Conservation (phyloP, 2,329 filamentous ascomycete species). For the Helotiales sp. region DNA sequence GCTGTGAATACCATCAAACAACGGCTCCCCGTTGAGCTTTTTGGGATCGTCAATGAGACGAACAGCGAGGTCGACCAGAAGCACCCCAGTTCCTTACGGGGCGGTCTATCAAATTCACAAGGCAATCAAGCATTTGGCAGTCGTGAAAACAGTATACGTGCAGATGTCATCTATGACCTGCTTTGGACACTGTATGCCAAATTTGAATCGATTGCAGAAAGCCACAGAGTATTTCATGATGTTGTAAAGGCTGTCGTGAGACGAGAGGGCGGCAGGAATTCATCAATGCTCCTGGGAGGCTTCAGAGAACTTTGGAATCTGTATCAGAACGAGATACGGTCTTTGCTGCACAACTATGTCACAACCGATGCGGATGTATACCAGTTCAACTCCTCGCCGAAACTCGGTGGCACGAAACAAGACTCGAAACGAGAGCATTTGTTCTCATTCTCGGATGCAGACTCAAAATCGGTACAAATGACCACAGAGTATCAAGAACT, state of each 20-base stretch:
- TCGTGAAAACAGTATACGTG: constrained; percentile 76
- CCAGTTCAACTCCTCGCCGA: constrained; percentile 70
- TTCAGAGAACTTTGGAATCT: constrained; percentile 98
- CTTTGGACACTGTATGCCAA: constrained; percentile 93
- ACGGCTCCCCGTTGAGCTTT: constrained; percentile 89
- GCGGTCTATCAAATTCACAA: constrained; percentile 53
- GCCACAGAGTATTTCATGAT: constrained; percentile 92
- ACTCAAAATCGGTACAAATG: constrained; percentile 79
- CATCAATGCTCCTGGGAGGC: constrained; percentile 74
- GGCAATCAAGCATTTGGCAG: constrained; percentile 67
- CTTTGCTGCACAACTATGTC: constrained; percentile 92
- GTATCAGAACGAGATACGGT: constrained; percentile 96
- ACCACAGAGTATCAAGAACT: constrained; percentile 85
- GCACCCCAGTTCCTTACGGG: constrained; percentile 80
- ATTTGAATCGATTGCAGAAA: constrained; percentile 95
- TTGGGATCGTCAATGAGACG: constrained; percentile 91
- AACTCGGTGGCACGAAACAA: constrained; percentile 43
- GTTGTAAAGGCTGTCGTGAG: constrained; percentile 84
- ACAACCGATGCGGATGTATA: constrained; percentile 85
- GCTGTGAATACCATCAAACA: constrained; percentile 93
- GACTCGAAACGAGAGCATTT: constrained; percentile 55
- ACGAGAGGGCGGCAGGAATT: constrained; percentile 72
- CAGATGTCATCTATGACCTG: constrained; percentile 87
- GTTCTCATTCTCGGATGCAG: constrained; percentile 86
- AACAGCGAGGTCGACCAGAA: constrained; percentile 92